Evolutionary conservation across 352 stramenopile genomes (phyloP).

Genomic region (Phytophthora pistaciae): DNA sequence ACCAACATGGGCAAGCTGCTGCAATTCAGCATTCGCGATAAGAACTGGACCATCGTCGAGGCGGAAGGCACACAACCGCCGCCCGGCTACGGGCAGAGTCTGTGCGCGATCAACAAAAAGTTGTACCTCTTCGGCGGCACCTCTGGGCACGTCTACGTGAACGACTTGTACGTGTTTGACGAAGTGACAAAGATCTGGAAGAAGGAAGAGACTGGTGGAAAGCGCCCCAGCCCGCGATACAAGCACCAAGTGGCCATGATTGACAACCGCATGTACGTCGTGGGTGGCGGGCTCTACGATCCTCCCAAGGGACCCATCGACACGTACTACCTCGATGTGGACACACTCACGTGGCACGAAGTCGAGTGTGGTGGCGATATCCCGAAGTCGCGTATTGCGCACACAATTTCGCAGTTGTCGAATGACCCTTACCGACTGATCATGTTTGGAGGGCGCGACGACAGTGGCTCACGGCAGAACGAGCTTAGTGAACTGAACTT

Average conservation of each 20-base stretch:
- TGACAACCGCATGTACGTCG: constrained; percentile 81
- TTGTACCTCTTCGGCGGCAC: constrained; percentile 87
- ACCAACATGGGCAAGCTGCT: constrained; percentile 90
- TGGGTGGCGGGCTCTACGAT: constrained; percentile 84
- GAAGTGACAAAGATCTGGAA: constrained; percentile 76
- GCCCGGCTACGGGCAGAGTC: constrained; percentile 79
- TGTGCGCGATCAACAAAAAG: constrained; percentile 83
- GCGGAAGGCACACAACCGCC: constrained; percentile 69
- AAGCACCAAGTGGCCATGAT: constrained; percentile 83
- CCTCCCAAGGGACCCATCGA: constrained; percentile 84
- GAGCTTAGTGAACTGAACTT: constrained; percentile 78
- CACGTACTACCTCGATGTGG: constrained; percentile 79
- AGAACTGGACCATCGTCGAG: constrained; percentile 86
- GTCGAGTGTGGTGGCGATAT: constrained; percentile 69
- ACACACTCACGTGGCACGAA: constrained; percentile 74
- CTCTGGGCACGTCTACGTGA: constrained; percentile 85
- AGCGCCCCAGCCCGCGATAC: constrained; percentile 79
- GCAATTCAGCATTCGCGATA: constrained; percentile 79
- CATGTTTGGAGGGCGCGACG: constrained; percentile 86
- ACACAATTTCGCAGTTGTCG: constrained; percentile 72
- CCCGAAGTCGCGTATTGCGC: constrained; percentile 80
- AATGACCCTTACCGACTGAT: constrained; percentile 59
- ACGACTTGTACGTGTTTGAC: constrained; percentile 87
- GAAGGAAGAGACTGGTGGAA: constrained; percentile 72
- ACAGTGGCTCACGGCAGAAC: constrained; percentile 71